A percentile compares a stretch with the other conserved stretches of the same genome.
Conservation (phyloP, 441 rosid species). For the Lepidium campestre region DNA sequence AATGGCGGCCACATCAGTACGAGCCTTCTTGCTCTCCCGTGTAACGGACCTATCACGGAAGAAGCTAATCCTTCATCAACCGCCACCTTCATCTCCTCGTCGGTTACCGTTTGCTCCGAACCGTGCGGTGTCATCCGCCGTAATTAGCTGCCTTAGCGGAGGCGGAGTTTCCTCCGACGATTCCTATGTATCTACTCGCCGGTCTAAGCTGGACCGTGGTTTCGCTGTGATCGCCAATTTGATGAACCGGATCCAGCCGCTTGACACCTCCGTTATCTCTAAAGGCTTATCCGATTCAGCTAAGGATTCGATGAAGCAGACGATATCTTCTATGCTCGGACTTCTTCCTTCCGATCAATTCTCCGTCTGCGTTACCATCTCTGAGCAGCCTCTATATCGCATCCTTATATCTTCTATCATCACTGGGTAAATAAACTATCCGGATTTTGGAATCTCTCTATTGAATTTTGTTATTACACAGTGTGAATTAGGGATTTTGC, state of each 20-base stretch:
- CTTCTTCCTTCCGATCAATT: conserved; percentile 87
- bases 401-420: conserved; percentile 68
- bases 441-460: background rate
- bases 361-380: conserved; percentile 49
- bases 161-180: conserved; percentile 77
- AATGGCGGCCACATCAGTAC: conserved; percentile 75
- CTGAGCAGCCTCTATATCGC: conserved; percentile 53
- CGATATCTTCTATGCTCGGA: conserved; percentile 82
- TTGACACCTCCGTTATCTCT: conserved; percentile 65
- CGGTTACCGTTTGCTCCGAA: background rate
- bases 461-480: background rate
- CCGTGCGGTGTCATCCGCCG: conserved; percentile 20
- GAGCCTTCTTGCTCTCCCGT: conserved; percentile 54
- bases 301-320: conserved; percentile 79
- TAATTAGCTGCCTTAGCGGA: conserved; percentile 54
- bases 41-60: conserved; percentile 31
- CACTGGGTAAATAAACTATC: conserved; percentile 51
- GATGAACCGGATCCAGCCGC: conserved; percentile 70
- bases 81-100: conserved; percentile 22
- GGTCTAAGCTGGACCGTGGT: conserved; percentile 59
- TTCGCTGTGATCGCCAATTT: conserved; percentile 68
- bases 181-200: conserved; percentile 70
- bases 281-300: conserved; percentile 76
- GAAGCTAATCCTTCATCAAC: conserved; percentile 27
- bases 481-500: background rate